Percentiles rank a stretch among this genome's conserved stretches.
Conservation (phyloP, 2,329 filamentous ascomycete genomes). For the Claviceps quebecensis region DNA sequence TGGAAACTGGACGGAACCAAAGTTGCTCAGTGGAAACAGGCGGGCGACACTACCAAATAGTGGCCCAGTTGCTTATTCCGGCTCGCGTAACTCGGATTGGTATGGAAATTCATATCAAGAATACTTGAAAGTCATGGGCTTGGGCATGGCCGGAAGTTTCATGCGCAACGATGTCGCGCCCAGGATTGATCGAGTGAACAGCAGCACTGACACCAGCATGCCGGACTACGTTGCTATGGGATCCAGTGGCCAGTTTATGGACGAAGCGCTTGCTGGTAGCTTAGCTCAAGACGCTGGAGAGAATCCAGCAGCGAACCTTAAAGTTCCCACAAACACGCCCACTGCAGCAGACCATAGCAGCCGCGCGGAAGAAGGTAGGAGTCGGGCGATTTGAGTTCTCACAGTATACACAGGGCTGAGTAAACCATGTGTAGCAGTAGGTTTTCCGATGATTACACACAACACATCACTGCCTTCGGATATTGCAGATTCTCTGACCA, state of each 20-base stretch:
- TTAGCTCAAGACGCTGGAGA: conserved; percentile 19
- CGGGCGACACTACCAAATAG: conserved; percentile 7
- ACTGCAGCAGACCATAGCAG: conserved; percentile 12
- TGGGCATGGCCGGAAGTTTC: conserved; percentile 7
- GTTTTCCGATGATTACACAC: conserved; percentile 11
- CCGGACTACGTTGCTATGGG: conserved; percentile 21
- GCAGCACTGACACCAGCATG: conserved; percentile 28
- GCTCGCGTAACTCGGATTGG: conserved; percentile 7
- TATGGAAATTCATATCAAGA: conserved; percentile 16
- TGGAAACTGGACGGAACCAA: neutral
- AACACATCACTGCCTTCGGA: conserved; percentile 15
- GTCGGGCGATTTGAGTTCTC: neutral
- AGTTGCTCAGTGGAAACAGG: neutral
- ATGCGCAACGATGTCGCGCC: conserved; percentile 7
- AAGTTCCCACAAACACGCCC: conserved; percentile 30
- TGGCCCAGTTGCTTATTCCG: neutral
- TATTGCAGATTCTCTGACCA: conserved; percentile 29
- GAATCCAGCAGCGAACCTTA: conserved; percentile 12
- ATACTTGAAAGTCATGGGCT: conserved; percentile 13
- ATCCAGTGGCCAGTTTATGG: conserved; percentile 5
- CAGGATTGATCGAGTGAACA: conserved; percentile 12
- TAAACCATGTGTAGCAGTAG: conserved; percentile 3
- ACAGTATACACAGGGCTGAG: neutral
- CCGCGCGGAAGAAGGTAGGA: conserved; percentile 10
- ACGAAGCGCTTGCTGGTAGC: conserved; percentile 7